phyloP scores from a whole-genome alignment of 2,329 filamentous ascomycete species.

The Fusarium oxysporum region DNA sequence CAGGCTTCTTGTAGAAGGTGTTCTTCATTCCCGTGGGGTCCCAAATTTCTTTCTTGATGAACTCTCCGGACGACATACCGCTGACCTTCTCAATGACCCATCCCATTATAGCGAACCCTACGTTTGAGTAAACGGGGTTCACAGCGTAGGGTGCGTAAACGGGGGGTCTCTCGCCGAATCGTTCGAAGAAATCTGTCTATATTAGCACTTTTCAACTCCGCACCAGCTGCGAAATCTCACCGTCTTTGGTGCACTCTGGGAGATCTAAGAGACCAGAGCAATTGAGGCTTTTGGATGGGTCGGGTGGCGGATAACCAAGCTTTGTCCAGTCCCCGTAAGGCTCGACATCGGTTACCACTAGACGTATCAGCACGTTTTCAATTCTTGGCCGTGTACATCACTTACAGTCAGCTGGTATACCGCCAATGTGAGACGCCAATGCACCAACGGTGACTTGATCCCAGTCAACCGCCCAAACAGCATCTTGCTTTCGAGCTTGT shows the following conservation, averaged over 20 bases:
- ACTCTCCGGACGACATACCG: conserved; percentile 10
- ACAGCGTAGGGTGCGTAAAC: conserved; percentile 7
- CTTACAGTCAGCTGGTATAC: conserved; percentile 11
- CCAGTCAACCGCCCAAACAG: conserved; percentile 23
- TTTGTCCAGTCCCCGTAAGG: conserved; percentile 26
- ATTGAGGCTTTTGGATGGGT: conserved; percentile 7
- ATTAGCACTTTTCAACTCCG: background rate
- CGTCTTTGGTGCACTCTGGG: background rate
- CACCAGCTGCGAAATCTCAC: background rate
- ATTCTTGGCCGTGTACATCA: accelerated
- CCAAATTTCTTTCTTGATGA: conserved; percentile 17
- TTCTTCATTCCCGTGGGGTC: conserved; percentile 6
- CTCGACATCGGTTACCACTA: conserved; percentile 12
- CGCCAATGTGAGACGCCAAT: conserved; percentile 11
- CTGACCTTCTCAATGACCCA: conserved; percentile 18
- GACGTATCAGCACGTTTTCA: accelerated
- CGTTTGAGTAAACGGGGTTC: conserved; percentile 14
- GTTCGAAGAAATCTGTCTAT: background rate
- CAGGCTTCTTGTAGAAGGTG: background rate
- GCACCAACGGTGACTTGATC: conserved; percentile 14
- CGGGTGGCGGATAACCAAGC: background rate
- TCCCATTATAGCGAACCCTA: background rate
- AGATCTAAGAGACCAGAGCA: conserved; percentile 17
- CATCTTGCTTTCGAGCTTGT: conserved; percentile 4
- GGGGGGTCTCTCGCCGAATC: conserved; percentile 13